Evolutionary conservation across 2,329 filamentous ascomycete species (phyloP), one percentile per base, ranked within the genome.

Genomic region (Sclerotinia borealis): DNA sequence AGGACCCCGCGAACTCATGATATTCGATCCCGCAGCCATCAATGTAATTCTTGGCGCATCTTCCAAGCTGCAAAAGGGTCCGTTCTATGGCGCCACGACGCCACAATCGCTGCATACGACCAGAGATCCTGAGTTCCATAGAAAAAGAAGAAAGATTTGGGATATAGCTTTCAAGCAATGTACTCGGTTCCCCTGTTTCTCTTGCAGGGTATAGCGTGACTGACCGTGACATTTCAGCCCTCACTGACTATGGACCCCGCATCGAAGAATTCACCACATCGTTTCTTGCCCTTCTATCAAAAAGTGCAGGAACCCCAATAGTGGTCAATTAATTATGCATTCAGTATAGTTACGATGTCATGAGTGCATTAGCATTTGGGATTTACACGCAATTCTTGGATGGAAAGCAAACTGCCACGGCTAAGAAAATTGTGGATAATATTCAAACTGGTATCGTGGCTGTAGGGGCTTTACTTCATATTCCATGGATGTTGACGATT

Each of bases 261-360:
- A 17, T 54, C 5, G 51, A 39, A n/a, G 34, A 54, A 9, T 54
- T 54, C 15, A 54, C 51, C 22, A 54, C 51, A 29, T 29, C 15
- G 2, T 39, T 54, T 27, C 51, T 54, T 39, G 22, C 51, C 19
- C 15, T 22, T n/a, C 15, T 39, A 19, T 54, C 51, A 13, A 19
- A 27, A 54, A 25, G 15, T 27, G 22, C 22, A 27, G 51, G 10
- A 17, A 65, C 67, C 39, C 51, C 70, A n/a, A 55, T 72, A 8
- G 49, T 66, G 5, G 59, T 58, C 10, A 71, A 71, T 49, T 67
- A 71, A 37, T 48, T 56, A 17, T 61, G 70, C 25, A 64, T 72
- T 6, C 60, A 66, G 47, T 71, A 67, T 55, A 59, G 59, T 27
- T 73, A 71, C 48, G 70, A 73, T 64, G 65, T 71, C 4, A 72